A percentile compares a stretch with the other conserved stretches of the same genome.
Conservation (phyloP, 495 filamentous ascomycete genomes). For the Xylaria acuta region DNA sequence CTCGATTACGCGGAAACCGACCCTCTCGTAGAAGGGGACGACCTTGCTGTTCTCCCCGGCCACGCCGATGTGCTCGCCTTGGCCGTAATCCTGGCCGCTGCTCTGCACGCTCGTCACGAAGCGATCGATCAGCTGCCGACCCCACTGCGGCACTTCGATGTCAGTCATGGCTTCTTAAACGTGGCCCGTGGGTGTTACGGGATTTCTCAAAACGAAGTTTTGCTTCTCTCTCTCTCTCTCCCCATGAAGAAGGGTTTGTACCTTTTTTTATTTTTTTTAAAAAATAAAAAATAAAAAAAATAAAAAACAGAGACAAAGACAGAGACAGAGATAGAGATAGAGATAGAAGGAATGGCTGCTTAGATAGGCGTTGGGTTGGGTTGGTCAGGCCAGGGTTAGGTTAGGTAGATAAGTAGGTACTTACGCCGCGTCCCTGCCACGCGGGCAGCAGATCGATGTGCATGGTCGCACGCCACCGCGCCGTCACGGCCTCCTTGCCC, state of each 20-base stretch:
- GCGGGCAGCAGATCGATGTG: slow-evolving; percentile 49
- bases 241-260: too few relatives aligned
- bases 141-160: slow-evolving; percentile 31
- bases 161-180: neutral
- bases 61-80: slow-evolving; percentile 46
- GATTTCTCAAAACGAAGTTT: too few relatives aligned
- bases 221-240: too few relatives aligned
- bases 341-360: too few relatives aligned
- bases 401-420: neutral
- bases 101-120: slow-evolving; percentile 45
- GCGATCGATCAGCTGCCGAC: slow-evolving; percentile 43
- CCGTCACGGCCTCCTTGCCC: slow-evolving; percentile 40
- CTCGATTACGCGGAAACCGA: slow-evolving; percentile 47
- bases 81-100: slow-evolving; percentile 40
- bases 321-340: too few relatives aligned
- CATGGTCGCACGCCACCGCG: slow-evolving; percentile 45
- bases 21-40: slow-evolving; percentile 49
- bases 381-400: too few relatives aligned
- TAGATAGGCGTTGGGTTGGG: too few relatives aligned
- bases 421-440: slow-evolving; percentile 41
- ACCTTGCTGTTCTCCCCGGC: slow-evolving; percentile 51
- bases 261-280: too few relatives aligned
- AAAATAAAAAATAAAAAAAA: too few relatives aligned
- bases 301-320: too few relatives aligned
- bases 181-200: too few relatives aligned